Evolutionary conservation across 1,284 basidiomycete species (phyloP).

Genomic region (Heterobasidion annosum): DNA sequence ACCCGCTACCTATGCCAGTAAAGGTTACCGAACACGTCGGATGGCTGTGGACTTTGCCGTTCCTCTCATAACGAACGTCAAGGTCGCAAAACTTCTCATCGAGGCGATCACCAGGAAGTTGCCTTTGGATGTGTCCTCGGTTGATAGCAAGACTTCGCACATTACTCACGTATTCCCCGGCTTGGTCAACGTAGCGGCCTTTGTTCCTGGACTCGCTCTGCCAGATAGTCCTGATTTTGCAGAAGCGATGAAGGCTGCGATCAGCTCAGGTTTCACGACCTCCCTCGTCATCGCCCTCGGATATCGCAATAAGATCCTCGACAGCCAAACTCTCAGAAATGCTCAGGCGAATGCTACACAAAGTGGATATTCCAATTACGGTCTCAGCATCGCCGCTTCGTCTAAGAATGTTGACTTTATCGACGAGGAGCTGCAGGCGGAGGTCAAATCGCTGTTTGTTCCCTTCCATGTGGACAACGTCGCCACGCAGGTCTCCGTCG

Average conservation of each 20-base stretch:
- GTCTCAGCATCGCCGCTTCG: slow-evolving; percentile 73
- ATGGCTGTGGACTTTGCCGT: slow-evolving; percentile 99
- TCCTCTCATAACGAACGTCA: slow-evolving; percentile 97
- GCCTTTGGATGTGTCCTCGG: slow-evolving; percentile 81
- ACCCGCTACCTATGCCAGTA: slow-evolving; percentile 94
- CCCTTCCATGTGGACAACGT: slow-evolving; percentile 58
- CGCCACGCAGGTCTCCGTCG: slow-evolving; percentile 44
- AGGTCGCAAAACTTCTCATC: slow-evolving; percentile 95
- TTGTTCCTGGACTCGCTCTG: slow-evolving; percentile 69
- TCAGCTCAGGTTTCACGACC: slow-evolving; percentile 85
- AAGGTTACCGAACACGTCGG: slow-evolving; percentile 93
- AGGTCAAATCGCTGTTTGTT: slow-evolving; percentile 80
- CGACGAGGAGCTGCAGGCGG: slow-evolving; percentile 70
- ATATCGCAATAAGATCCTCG: slow-evolving; percentile 51
- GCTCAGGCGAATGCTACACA: slow-evolving; percentile 58
- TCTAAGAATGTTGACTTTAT: slow-evolving; percentile 57
- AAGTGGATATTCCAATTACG: slow-evolving; percentile 79
- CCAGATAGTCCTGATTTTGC: slow-evolving; percentile 58
- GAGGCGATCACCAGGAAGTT: slow-evolving; percentile 89
- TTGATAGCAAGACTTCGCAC: slow-evolving; percentile 96
- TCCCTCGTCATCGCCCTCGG: slow-evolving; percentile 74
- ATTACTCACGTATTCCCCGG: slow-evolving; percentile 89
- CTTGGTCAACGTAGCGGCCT: slow-evolving; percentile 83
- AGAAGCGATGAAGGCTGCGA: slow-evolving; percentile 69
- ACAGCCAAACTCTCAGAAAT: slow-evolving; percentile 59